A percentile compares a stretch with the other conserved stretches of the same genome.
Evolutionary conservation across 441 rosid species (phyloP).

Genomic region (Pelargonium fulgidum): DNA sequence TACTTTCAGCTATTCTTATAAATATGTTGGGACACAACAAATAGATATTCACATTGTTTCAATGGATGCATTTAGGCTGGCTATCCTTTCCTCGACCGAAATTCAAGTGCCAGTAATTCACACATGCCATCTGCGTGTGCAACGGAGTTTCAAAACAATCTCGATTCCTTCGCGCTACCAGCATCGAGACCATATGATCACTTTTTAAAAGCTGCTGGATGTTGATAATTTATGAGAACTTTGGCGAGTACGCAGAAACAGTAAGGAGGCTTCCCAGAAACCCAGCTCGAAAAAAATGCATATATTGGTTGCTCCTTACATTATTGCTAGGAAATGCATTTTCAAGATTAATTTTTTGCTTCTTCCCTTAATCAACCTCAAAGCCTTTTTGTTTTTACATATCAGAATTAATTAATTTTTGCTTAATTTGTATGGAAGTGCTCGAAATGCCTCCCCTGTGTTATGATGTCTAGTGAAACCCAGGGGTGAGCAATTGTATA

Average conservation of each 20-base stretch:
- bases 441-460: no score
- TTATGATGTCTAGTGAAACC: no score
- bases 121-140: slow-evolving; percentile 34
- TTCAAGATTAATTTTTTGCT: no score
- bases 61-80: slow-evolving; percentile 26
- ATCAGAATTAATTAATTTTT: no score
- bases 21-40: no score
- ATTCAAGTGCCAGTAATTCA: slow-evolving; percentile 15
- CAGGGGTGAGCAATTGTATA: no score
- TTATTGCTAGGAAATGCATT: background rate
- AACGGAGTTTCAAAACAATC: slow-evolving; percentile 45
- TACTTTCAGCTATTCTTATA: slow-evolving; percentile 7
- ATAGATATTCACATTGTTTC: background rate
- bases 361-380: no score
- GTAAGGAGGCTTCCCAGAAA: background rate
- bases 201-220: slow-evolving; percentile 93
- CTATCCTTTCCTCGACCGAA: slow-evolving; percentile 36
- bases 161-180: slow-evolving; percentile 53
- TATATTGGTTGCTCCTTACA: background rate
- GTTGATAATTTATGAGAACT: slow-evolving; percentile 35
- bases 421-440: no score
- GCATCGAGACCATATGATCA: slow-evolving; percentile 80
- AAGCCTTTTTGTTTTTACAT: no score
- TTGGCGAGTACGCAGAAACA: background rate
- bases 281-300: background rate